Evolutionary conservation across 192 early-diverging fungal genomes (phyloP).

Genomic region (Haplosporangium gracile): DNA sequence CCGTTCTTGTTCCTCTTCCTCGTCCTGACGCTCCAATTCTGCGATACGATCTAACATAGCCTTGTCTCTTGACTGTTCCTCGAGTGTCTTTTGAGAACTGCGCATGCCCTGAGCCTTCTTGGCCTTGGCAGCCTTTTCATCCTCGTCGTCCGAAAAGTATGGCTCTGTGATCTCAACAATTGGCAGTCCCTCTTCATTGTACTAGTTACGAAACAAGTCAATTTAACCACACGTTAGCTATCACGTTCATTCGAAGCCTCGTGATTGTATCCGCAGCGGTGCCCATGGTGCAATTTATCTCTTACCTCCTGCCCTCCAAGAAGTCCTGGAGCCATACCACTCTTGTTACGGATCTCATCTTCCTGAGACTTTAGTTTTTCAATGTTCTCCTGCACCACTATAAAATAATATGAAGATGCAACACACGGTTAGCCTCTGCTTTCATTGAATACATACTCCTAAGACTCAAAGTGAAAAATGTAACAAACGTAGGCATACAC

Average conservation of each 20-base stretch:
- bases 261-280: neutral
- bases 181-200: slow-evolving; percentile 83
- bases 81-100: slow-evolving; percentile 57
- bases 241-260: neutral
- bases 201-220: slow-evolving; percentile 31
- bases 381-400: slow-evolving; percentile 65
- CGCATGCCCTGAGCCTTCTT: slow-evolving; percentile 48
- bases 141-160: slow-evolving; percentile 63
- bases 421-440: neutral
- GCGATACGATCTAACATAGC: slow-evolving; percentile 68
- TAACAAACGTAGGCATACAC: slow-evolving; percentile 61
- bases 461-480: neutral
- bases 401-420: neutral
- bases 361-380: slow-evolving; percentile 63
- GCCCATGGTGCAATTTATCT: neutral
- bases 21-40: slow-evolving; percentile 68
- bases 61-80: slow-evolving; percentile 68
- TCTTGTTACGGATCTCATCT: slow-evolving; percentile 51
- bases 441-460: neutral
- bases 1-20: slow-evolving; percentile 70
- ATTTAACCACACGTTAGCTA: slow-evolving; percentile 18
- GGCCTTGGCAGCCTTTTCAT: slow-evolving; percentile 31
- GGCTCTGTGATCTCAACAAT: slow-evolving; percentile 83
- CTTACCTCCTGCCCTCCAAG: slow-evolving; percentile 48
- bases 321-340: slow-evolving; percentile 46